Conservation (phyloP, 305 asterid species). For the Lippia alba region DNA sequence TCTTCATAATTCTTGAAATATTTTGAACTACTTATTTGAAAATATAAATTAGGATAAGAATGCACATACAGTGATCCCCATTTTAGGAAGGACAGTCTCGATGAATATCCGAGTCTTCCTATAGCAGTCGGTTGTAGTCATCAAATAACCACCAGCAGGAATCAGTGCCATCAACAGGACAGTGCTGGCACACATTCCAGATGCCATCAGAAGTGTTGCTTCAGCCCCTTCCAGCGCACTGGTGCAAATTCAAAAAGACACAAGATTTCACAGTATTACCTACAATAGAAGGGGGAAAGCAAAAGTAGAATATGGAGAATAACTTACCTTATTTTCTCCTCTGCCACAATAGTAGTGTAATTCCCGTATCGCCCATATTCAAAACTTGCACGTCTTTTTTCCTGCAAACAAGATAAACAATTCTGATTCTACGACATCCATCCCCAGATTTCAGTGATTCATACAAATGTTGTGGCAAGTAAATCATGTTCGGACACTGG, state of each 20-base stretch:
- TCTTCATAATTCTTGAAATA: neutral
- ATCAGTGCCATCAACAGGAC: conserved; percentile 78
- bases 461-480: conserved; percentile 19
- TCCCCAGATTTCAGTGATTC: conserved; percentile 3
- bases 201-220: conserved; percentile 76
- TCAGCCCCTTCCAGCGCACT: conserved; percentile 98
- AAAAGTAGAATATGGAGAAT: neutral
- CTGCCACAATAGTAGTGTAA: conserved; percentile 75
- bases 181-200: conserved; percentile 94
- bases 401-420: conserved; percentile 51
- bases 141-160: conserved; percentile 90
- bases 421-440: conserved; percentile 17
- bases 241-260: conserved; percentile 36
- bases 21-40: neutral
- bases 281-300: conserved; percentile 9
- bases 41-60: conserved; percentile 21
- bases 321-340: conserved; percentile 82
- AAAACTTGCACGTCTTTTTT: conserved; percentile 72
- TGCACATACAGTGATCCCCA: conserved; percentile 79
- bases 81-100: conserved; percentile 80
- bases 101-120: conserved; percentile 85
- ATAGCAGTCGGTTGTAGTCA: conserved; percentile 92
- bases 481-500: neutral
- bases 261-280: conserved; percentile 1
- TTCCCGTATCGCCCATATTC: conserved; percentile 95